Evolutionary conservation across 2,329 filamentous ascomycete genomes (phyloP).

Genomic region (Ophiostoma piceae): DNA sequence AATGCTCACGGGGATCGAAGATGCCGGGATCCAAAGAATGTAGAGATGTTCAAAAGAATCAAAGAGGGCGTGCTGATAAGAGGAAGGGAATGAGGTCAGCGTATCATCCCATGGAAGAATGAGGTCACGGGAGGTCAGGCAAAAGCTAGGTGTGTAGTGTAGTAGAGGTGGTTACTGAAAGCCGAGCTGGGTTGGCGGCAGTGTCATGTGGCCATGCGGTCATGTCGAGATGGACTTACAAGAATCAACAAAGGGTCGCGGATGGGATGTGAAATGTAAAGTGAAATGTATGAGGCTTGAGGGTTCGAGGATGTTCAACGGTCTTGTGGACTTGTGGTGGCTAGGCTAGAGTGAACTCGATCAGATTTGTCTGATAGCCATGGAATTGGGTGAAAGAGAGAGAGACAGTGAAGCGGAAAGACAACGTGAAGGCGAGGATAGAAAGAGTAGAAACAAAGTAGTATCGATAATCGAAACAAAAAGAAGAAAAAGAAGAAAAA

Average conservation of each 20-base stretch:
- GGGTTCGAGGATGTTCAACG: neutral
- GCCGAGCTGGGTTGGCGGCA: neutral
- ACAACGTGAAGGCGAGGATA: neutral
- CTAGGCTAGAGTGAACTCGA: slow-evolving; percentile 10
- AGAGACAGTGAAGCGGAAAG: slow-evolving; percentile 1
- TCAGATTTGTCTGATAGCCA: slow-evolving; percentile 9
- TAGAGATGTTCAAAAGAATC: neutral
- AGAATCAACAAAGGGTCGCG: neutral
- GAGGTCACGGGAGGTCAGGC: neutral
- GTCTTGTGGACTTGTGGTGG: slow-evolving; percentile 5
- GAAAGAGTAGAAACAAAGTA: neutral
- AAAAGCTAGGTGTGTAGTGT: neutral
- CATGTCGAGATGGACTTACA: slow-evolving; percentile 4
- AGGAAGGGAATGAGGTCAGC: neutral
- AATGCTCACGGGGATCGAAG: neutral
- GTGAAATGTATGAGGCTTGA: neutral
- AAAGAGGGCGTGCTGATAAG: slow-evolving; percentile 6
- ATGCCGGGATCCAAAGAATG: neutral
- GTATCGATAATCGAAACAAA: neutral
- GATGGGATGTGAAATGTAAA: too few species aligned
- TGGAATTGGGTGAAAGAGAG: neutral
- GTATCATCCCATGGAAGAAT: neutral
- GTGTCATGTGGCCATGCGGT: neutral
- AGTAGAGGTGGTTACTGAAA: neutral
- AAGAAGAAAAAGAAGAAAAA: neutral